Conservation (phyloP, 208 protist species). For the Crithidia bombi region DNA sequence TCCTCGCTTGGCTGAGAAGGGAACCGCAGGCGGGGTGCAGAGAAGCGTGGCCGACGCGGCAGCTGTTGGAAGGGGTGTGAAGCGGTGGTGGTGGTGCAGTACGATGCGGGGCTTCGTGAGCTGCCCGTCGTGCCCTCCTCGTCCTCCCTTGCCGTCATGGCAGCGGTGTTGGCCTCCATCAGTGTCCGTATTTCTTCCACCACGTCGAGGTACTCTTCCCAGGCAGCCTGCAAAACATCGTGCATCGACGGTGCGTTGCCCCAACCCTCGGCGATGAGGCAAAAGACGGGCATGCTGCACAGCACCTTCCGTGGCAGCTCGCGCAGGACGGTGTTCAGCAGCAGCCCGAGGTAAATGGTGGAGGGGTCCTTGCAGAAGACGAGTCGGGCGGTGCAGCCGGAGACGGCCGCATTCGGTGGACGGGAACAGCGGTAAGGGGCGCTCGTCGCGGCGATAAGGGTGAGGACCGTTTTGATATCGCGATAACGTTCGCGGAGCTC, state of each 20-base stretch:
- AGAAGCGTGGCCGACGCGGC: constrained; percentile 3
- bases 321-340: constrained; percentile 61
- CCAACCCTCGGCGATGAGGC: constrained; percentile 75
- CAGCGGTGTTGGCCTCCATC: neutral
- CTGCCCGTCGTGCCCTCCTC: no score
- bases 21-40: constrained; percentile 23
- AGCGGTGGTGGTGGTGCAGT: constrained; percentile 7
- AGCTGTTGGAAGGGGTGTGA: neutral
- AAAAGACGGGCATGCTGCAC: constrained; percentile 55
- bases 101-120: neutral
- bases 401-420: constrained; percentile 43
- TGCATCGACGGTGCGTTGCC: constrained; percentile 52
- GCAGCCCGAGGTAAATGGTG: constrained; percentile 77
- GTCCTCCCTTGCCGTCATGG: neutral
- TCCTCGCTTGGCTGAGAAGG: constrained; percentile 4
- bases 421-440: constrained; percentile 67
- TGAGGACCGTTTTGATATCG: constrained; percentile 62
- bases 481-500: constrained; percentile 37
- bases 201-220: constrained; percentile 42
- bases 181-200: constrained; percentile 31
- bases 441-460: constrained; percentile 51
- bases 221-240: constrained; percentile 53
- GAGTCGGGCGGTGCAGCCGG: constrained; percentile 58
- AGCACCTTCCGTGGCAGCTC: constrained; percentile 48
- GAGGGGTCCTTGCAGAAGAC: constrained; percentile 76